A percentile compares a stretch with the other conserved stretches of the same genome.
Conservation (phyloP, 1,284 basidiomycete species). For the Quambalaria eucalypti region DNA sequence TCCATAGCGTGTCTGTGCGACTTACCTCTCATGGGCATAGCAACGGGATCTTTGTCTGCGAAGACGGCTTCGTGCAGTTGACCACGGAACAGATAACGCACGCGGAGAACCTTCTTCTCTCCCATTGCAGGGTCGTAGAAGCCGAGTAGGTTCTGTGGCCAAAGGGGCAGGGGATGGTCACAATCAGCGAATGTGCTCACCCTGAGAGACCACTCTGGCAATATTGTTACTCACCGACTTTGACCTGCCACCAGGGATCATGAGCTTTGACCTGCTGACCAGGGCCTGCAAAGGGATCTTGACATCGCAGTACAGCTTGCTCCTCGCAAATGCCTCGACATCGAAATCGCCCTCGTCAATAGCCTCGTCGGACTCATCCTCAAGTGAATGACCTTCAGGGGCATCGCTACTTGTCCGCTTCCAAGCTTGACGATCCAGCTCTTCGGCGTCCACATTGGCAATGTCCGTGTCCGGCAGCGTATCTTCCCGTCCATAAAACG, state of each 20-base stretch:
- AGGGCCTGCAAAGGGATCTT: slow-evolving; percentile 72
- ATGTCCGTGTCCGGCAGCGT: slow-evolving; percentile 8
- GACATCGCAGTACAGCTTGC: slow-evolving; percentile 59
- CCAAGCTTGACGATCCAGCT: slow-evolving; percentile 3
- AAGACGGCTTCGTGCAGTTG: slow-evolving; percentile 66
- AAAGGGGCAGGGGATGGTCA: slow-evolving; percentile 43
- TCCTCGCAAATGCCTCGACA: not conserved
- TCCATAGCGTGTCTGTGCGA: not conserved
- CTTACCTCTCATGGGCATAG: slow-evolving; percentile 57
- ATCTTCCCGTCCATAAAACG: slow-evolving; percentile 52
- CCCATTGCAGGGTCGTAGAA: slow-evolving; percentile 68
- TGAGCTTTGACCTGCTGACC: slow-evolving; percentile 66
- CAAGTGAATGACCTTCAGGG: not conserved
- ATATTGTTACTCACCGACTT: slow-evolving; percentile 46
- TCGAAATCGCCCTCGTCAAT: not conserved
- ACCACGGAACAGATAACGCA: slow-evolving; percentile 68
- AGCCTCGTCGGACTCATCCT: slow-evolving; percentile 48
- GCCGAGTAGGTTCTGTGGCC: slow-evolving; percentile 59
- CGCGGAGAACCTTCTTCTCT: slow-evolving; percentile 58
- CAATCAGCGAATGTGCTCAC: too few relatives aligned
- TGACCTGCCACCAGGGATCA: slow-evolving; percentile 63
- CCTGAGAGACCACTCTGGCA: too few relatives aligned
- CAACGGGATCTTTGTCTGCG: slow-evolving; percentile 61
- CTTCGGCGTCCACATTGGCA: slow-evolving; percentile 6
- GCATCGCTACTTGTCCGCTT: slow-evolving; percentile 1